Conservation (phyloP, 2,329 filamentous ascomycete species). For the Aureobasidium zeae region DNA sequence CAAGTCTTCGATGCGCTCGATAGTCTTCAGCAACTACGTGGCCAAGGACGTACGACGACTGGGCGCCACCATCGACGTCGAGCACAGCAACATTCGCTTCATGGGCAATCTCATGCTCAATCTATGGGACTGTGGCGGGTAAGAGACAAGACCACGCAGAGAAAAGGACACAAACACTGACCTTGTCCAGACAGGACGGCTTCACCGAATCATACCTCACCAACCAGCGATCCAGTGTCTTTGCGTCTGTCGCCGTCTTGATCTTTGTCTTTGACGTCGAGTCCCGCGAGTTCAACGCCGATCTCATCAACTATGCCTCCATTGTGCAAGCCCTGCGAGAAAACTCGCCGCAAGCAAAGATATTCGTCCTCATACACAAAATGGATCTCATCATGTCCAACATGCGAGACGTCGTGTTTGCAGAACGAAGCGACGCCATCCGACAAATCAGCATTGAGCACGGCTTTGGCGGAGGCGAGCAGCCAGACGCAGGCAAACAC, state of each 20-base stretch:
- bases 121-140: conserved; percentile 96
- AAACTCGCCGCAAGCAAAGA: conserved; percentile 68
- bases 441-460: conserved; percentile 57
- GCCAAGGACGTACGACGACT: conserved; percentile 88
- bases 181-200: conserved; percentile 65
- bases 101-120: conserved; percentile 95
- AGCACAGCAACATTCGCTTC: conserved; percentile 97
- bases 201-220: conserved; percentile 98
- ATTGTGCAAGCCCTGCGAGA: conserved; percentile 84
- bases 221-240: conserved; percentile 91
- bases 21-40: conserved; percentile 98
- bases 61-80: conserved; percentile 94
- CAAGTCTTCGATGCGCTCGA: conserved; percentile 96
- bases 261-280: conserved; percentile 99
- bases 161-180: too few relatives aligned
- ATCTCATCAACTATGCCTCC: conserved; percentile 83
- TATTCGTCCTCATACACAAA: conserved; percentile 96
- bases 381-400: conserved; percentile 88
- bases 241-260: conserved; percentile 88
- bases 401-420: conserved; percentile 71
- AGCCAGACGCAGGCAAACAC: conserved; percentile 28
- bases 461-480: conserved; percentile 46
- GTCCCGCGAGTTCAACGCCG: conserved; percentile 84
- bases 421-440: conserved; percentile 70
- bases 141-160: conserved; percentile 29